phyloP scores from a whole-genome alignment of 1,139 yeast species.

The Taphrina sp. region DNA sequence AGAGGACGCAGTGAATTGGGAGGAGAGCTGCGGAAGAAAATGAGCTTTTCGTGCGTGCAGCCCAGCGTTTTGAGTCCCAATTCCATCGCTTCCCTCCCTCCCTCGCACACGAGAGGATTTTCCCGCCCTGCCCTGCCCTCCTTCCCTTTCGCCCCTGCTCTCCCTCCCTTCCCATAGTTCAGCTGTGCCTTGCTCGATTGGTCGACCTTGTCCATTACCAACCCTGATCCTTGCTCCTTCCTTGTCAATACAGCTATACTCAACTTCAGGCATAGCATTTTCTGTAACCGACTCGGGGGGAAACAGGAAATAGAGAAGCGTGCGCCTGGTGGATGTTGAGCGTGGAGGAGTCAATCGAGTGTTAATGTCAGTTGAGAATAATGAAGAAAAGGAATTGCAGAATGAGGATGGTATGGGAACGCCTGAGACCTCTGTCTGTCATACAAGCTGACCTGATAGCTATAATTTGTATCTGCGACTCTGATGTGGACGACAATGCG shows the following conservation, averaged over 20 bases:
- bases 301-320: too few relatives aligned
- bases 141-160: background rate
- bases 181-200: too few relatives aligned
- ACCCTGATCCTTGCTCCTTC: too few relatives aligned
- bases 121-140: background rate
- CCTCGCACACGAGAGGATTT: background rate
- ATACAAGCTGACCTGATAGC: conserved; percentile 2
- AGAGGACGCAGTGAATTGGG: too few relatives aligned
- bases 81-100: background rate
- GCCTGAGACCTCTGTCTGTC: background rate
- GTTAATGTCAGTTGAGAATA: conserved; percentile 17
- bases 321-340: conserved; percentile 10
- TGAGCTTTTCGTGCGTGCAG: background rate
- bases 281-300: too few relatives aligned
- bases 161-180: too few relatives aligned
- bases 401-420: conserved; percentile 14
- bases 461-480: conserved; percentile 28
- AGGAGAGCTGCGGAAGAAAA: background rate
- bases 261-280: too few relatives aligned
- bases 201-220: too few relatives aligned
- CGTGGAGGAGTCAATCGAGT: conserved; percentile 7
- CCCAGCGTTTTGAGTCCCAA: background rate
- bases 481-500: conserved; percentile 25
- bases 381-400: conserved; percentile 24
- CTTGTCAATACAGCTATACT: too few relatives aligned